These are phyloP conservation scores for Hyaloscypha finlandica DNA, from an alignment of 495 filamentous ascomycete species.

Conservation along the genomic window DNA sequence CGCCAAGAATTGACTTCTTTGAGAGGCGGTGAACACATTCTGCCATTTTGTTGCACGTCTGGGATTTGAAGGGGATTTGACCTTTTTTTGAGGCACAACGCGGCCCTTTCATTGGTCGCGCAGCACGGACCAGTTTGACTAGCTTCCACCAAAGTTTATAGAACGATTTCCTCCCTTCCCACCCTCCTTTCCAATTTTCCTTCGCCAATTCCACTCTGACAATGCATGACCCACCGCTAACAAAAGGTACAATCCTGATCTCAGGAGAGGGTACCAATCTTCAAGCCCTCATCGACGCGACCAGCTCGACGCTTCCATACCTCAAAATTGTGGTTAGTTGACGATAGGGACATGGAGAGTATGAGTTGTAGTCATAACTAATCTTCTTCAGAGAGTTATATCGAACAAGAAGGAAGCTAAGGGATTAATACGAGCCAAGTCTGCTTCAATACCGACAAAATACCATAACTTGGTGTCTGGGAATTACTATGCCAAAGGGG, in stretches of 20 bases:
- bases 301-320: slow-evolving; percentile 54
- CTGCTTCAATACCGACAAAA: slow-evolving; percentile 71
- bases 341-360: background rate
- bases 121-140: no score
- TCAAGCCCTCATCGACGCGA: slow-evolving; percentile 84
- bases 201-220: background rate
- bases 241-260: slow-evolving; percentile 44
- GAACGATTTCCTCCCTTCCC: background rate
- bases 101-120: no score
- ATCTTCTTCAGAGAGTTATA: slow-evolving; percentile 53
- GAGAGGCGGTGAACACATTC: no score
- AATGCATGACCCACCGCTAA: slow-evolving; percentile 22
- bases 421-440: slow-evolving; percentile 71
- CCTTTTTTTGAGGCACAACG: no score
- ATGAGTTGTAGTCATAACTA: background rate
- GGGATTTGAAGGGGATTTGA: no score
- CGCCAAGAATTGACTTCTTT: no score
- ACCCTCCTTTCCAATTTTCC: background rate
- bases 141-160: background rate
- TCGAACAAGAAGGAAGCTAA: slow-evolving; percentile 82
- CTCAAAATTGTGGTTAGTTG: slow-evolving; percentile 56
- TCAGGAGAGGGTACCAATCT: slow-evolving; percentile 87
- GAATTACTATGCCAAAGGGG: slow-evolving; percentile 54
- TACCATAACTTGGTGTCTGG: slow-evolving; percentile 83
- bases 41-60: no score